These are phyloP conservation scores for Berkeleyomyces rouxiae DNA, from an alignment of 2,329 filamentous ascomycete genomes.

Conservation along the genomic window DNA sequence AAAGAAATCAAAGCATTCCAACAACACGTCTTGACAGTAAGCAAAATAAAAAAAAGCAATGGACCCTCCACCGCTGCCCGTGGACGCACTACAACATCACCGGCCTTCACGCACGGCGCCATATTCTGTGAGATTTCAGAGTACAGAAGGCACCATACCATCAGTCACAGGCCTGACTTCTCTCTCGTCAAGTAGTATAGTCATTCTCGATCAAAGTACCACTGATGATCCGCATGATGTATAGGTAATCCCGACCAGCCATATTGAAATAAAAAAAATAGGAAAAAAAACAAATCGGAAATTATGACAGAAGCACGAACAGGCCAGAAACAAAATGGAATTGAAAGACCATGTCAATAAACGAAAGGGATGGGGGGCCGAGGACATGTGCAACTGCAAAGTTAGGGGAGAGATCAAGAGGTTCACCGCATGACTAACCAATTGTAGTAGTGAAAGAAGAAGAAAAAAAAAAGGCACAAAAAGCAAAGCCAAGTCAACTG, in stretches of 20 bases:
- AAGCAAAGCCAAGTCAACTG: not conserved
- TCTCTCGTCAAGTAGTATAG: too few relatives aligned
- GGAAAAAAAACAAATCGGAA: conserved; percentile 2
- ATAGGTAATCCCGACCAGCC: too few relatives aligned
- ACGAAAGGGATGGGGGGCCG: not conserved
- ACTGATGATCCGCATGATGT: too few relatives aligned
- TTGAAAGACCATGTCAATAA: not conserved
- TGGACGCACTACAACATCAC: not conserved
- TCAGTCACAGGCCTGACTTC: too few relatives aligned
- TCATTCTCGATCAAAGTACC: too few relatives aligned
- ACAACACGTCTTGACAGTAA: not conserved
- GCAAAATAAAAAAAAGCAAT: conserved; percentile 1
- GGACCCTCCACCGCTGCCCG: conserved; percentile 1
- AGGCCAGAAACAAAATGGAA: not conserved
- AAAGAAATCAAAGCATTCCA: not conserved
- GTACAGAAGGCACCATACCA: too few relatives aligned
- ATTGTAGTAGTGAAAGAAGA: conserved; percentile 4
- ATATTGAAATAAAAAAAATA: not conserved
- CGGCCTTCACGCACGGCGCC: not conserved
- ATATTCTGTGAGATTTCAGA: not conserved
- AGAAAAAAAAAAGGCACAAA: not conserved
- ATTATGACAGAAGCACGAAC: not conserved
- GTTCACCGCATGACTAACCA: not conserved
- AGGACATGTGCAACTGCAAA: not conserved
- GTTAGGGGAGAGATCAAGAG: not conserved